phyloP scores from a whole-genome alignment of 495 filamentous ascomycete species.

The Penicillium goetzii region DNA sequence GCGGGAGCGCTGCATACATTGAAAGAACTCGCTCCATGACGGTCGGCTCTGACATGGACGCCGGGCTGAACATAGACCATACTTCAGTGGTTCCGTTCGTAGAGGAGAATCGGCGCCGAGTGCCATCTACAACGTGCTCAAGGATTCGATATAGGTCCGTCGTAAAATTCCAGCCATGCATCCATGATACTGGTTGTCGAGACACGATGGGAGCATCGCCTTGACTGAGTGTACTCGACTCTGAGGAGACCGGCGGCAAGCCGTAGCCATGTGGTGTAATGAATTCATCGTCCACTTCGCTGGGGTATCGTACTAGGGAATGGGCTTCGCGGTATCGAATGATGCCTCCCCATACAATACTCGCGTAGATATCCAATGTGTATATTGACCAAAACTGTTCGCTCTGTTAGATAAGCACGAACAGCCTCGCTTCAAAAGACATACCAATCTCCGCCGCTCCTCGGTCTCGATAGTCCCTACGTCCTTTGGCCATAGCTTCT shows the following conservation, averaged over 20 bases:
- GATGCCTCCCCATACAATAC: slow-evolving; percentile 51
- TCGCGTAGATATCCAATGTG: slow-evolving; percentile 53
- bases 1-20: slow-evolving; percentile 45
- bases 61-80: slow-evolving; percentile 33
- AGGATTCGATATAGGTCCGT: slow-evolving; percentile 56
- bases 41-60: slow-evolving; percentile 32
- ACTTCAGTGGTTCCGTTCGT: slow-evolving; percentile 36
- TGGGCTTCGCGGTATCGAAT: slow-evolving; percentile 50
- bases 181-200: slow-evolving; percentile 41
- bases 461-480: slow-evolving; percentile 50
- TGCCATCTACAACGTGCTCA: slow-evolving; percentile 48
- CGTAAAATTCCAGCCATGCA: slow-evolving; percentile 56
- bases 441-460: slow-evolving; percentile 51
- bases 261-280: slow-evolving; percentile 36
- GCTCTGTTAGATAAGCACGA: slow-evolving; percentile 2
- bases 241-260: slow-evolving; percentile 25
- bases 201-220: slow-evolving; percentile 19
- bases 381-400: slow-evolving; percentile 58
- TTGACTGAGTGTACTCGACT: slow-evolving; percentile 10
- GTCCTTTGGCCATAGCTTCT: slow-evolving; percentile 50
- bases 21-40: slow-evolving; percentile 45
- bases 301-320: slow-evolving; percentile 48
- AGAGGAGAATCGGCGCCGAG: slow-evolving; percentile 31
- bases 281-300: slow-evolving; percentile 49
- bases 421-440: neutral